phyloP scores from a whole-genome alignment of 371 early-diverging fungal genomes.

The Mortierella sp. region DNA sequence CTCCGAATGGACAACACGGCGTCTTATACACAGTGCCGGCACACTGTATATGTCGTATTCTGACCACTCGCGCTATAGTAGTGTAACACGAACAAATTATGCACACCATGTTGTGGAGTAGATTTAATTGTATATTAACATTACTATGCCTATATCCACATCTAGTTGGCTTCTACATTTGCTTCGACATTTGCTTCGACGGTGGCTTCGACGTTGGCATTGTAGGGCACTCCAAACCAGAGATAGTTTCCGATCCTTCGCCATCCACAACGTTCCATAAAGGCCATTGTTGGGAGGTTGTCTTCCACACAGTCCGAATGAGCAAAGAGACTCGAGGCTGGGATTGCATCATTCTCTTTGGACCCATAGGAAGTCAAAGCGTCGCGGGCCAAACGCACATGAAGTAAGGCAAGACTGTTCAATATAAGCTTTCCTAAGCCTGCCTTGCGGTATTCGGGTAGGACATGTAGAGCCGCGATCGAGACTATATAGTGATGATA shows the following conservation, averaged over 20 bases:
- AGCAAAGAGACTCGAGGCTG: constrained; percentile 19
- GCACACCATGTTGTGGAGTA: too few species aligned
- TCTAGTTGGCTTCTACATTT: too few species aligned
- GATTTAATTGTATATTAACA: too few species aligned
- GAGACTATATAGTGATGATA: constrained; percentile 19
- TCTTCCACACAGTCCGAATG: constrained; percentile 42
- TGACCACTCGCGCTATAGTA: too few species aligned
- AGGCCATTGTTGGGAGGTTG: constrained; percentile 31
- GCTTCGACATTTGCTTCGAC: too few species aligned
- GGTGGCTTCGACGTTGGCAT: not conserved
- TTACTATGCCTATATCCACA: too few species aligned
- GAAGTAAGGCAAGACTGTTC: constrained; percentile 15
- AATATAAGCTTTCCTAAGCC: constrained; percentile 40
- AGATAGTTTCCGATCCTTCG: constrained; percentile 17
- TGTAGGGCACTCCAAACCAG: constrained; percentile 25
- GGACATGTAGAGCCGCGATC: constrained; percentile 40
- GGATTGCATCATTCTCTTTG: not conserved
- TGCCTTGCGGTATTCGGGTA: constrained; percentile 41
- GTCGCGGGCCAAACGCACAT: constrained; percentile 26
- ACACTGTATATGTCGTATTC: too few species aligned
- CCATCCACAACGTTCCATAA: constrained; percentile 54
- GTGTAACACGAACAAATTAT: too few species aligned
- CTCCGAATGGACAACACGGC: too few species aligned
- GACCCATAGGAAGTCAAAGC: constrained; percentile 6
- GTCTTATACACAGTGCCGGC: too few species aligned